phyloP scores from a whole-genome alignment of 208 protist species.

The Leishmania gerbilli region DNA sequence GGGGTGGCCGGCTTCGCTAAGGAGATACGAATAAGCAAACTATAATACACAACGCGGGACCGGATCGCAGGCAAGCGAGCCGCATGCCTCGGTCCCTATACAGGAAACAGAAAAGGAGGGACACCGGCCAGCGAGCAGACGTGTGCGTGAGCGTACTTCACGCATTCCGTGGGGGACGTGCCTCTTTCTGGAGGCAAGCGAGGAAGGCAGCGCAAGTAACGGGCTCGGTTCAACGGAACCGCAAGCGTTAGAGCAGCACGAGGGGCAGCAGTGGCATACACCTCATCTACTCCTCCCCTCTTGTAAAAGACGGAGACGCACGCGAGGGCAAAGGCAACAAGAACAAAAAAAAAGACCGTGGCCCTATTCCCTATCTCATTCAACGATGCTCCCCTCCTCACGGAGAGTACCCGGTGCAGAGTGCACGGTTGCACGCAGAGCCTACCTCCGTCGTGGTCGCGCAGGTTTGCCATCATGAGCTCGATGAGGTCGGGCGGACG shows the following conservation, averaged over 20 bases:
- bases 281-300: neutral
- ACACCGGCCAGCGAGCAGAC: neutral
- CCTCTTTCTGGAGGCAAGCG: neutral
- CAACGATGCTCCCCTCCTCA: too few relatives aligned
- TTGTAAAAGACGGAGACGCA: neutral
- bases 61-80: neutral
- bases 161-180: neutral
- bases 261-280: neutral
- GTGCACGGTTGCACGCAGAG: neutral
- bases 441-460: neutral
- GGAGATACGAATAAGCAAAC: neutral
- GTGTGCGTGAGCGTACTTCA: neutral
- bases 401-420: neutral
- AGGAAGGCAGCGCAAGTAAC: neutral
- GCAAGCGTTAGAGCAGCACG: neutral
- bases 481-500: slow-evolving; percentile 14
- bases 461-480: neutral
- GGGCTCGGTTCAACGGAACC: neutral
- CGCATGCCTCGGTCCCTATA: neutral
- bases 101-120: neutral
- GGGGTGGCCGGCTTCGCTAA: too few relatives aligned
- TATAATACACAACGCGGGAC: neutral
- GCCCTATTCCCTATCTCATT: neutral
- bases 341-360: neutral
- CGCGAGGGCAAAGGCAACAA: neutral